Conservation (phyloP, 371 early-diverging fungal species). For the Apophysomyces elegans region DNA sequence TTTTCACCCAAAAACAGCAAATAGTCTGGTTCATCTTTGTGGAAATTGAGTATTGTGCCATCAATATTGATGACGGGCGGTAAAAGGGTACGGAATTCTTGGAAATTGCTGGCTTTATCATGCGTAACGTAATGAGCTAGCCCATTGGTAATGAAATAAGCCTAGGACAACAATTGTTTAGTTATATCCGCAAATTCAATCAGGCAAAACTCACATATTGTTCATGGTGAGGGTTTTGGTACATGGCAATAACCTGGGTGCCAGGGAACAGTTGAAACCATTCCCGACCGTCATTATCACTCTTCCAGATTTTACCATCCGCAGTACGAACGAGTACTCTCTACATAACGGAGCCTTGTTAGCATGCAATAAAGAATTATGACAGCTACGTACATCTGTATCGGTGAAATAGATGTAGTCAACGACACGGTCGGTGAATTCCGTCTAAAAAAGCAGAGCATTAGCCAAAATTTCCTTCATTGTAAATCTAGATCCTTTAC, state of each 20-base stretch:
- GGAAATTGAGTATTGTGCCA: slow-evolving; percentile 75
- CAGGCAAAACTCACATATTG: slow-evolving; percentile 44
- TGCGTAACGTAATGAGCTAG: slow-evolving; percentile 65
- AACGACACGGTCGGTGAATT: slow-evolving; percentile 52
- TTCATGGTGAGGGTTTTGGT: slow-evolving; percentile 74
- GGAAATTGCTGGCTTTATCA: slow-evolving; percentile 73
- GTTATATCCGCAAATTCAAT: too few species aligned
- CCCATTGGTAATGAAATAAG: slow-evolving; percentile 74
- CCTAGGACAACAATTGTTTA: slow-evolving; percentile 25
- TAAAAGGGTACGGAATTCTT: slow-evolving; percentile 58
- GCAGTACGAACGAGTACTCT: slow-evolving; percentile 62
- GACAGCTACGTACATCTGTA: slow-evolving; percentile 36
- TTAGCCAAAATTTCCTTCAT: neutral
- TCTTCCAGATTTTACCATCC: slow-evolving; percentile 62
- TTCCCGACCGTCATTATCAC: slow-evolving; percentile 75
- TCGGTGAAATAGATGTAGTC: slow-evolving; percentile 73
- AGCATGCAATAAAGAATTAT: neutral
- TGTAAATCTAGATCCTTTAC: slow-evolving; percentile 1
- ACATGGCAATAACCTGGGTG: slow-evolving; percentile 52
- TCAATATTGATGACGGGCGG: slow-evolving; percentile 54
- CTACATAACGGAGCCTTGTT: slow-evolving; percentile 15
- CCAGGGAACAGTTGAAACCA: slow-evolving; percentile 63
- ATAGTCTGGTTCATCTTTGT: slow-evolving; percentile 76
- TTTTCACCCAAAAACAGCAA: slow-evolving; percentile 76
- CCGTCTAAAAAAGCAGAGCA: slow-evolving; percentile 22